Evolutionary conservation across 2,329 filamentous ascomycete species (phyloP), one percentile per base, ranked within the genome.

Genomic region (Ascochyta koolunga): DNA sequence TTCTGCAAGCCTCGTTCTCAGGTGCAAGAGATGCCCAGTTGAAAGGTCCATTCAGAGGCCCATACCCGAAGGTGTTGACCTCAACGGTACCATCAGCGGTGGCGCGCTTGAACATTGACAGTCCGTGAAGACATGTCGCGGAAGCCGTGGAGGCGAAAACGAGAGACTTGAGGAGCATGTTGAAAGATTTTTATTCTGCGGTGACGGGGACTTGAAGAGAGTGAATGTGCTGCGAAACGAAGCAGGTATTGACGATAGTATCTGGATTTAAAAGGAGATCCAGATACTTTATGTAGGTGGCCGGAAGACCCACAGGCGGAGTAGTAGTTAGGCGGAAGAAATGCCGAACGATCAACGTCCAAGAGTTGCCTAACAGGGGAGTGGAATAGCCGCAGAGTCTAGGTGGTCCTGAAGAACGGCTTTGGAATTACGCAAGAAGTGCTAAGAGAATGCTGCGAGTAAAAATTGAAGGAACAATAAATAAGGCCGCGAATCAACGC

Each of bases 1-100:
- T 71, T 33, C 77, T 78, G 66, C 84, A 86, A 10, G 74, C 67
- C 9, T 67, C 65, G 67, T 83, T 83, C 15, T 73, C 71, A 15
- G 65, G 46, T 41, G 76, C 68, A 22, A 84, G 72, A 4, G 71
- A 71, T 32, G 79, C 76, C 83, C 83, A 86, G 69, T 80, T 82
- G 50, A 82, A 70, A 0, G 83, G 83, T 5, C 83, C 82, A 33
- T 71, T 63, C 4, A 68, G 48, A 42, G 73, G 74, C 27, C 72
- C 73, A 66, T 80, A 81, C 37, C 75, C 76, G 52, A 79, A 80
- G 7, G n/a, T 70, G 59, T 43, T 72, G 27, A 77, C 66, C 19
- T 64, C 59, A 5, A 70, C 71, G 6, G 50, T 44, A 9, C 44
- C 39, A 16, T 54, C 50, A 32, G 21, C 50, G 32, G 50, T 13